These are phyloP conservation scores for Trichoderma sp. DNA, from an alignment of 2,329 filamentous ascomycete species.

Conservation along the genomic window DNA sequence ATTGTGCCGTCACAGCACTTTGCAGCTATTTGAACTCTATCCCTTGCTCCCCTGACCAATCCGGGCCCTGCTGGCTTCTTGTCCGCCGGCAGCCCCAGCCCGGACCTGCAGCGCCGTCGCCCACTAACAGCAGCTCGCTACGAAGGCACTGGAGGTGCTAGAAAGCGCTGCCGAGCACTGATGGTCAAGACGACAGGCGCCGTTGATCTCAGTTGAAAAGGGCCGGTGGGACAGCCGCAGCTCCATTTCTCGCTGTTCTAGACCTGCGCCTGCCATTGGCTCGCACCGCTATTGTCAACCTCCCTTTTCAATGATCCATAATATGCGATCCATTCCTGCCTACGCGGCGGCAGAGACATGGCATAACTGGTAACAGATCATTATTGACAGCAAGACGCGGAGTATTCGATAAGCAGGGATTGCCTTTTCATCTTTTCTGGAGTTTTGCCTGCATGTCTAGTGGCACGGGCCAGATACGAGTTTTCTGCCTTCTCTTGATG, in stretches of 20 bases:
- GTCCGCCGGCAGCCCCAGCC: not conserved
- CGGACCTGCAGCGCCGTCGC: conserved; percentile 1
- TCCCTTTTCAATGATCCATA: conserved; percentile 2
- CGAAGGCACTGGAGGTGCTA: not conserved
- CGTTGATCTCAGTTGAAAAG: not conserved
- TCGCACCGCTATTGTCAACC: not conserved
- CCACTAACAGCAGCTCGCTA: not conserved
- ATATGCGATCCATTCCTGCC: not conserved
- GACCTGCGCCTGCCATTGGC: conserved; percentile 20
- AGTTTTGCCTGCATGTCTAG: not conserved
- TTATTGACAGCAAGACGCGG: conserved; percentile 6
- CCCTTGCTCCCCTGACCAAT: conserved; percentile 12
- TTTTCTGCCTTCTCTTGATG: not conserved
- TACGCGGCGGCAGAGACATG: conserved; percentile 1
- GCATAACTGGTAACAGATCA: conserved; percentile 1
- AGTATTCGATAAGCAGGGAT: not conserved
- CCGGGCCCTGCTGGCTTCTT: not conserved
- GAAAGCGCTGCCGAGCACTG: not conserved
- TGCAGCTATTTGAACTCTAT: conserved; percentile 18
- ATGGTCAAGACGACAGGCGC: not conserved
- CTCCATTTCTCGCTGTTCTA: conserved; percentile 16
- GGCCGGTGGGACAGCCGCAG: conserved; percentile 10
- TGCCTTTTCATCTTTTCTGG: not conserved
- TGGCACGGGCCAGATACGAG: conserved; percentile 13
- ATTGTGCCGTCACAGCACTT: not conserved